Conservation (phyloP, 441 rosid species). For the Pelargonium citronellum region DNA sequence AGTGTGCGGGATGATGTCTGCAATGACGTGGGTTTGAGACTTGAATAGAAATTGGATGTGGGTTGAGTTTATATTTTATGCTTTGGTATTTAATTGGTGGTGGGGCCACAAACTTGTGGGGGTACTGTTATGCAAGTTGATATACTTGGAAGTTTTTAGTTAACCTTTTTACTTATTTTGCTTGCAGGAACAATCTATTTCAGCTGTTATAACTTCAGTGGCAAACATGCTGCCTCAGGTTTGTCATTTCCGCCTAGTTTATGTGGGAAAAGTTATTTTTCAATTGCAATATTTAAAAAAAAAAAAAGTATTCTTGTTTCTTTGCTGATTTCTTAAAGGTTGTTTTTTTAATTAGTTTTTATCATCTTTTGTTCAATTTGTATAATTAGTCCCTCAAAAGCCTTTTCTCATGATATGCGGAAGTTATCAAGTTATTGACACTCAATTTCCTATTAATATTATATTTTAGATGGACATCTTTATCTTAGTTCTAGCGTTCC, state of each 20-base stretch:
- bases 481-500: neutral
- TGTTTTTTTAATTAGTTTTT: neutral
- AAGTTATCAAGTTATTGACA: neutral
- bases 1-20: too few species aligned
- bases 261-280: neutral
- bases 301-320: neutral
- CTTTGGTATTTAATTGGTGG: too few species aligned
- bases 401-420: neutral
- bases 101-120: too few species aligned
- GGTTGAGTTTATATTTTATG: too few species aligned
- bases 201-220: slow-evolving; percentile 74
- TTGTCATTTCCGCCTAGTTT: slow-evolving; percentile 14
- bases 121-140: neutral
- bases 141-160: neutral
- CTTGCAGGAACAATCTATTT: slow-evolving; percentile 84
- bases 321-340: neutral
- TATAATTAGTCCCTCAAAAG: neutral
- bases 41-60: too few species aligned
- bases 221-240: slow-evolving; percentile 94
- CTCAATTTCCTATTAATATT: too few species aligned
- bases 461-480: neutral
- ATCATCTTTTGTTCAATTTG: neutral
- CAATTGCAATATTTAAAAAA: neutral
- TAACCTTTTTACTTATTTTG: slow-evolving; percentile 17
- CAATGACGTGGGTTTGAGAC: too few species aligned